These are phyloP conservation scores for Pythium pyrilobum DNA, from an alignment of 352 stramenopile genomes.

Conservation along the genomic window DNA sequence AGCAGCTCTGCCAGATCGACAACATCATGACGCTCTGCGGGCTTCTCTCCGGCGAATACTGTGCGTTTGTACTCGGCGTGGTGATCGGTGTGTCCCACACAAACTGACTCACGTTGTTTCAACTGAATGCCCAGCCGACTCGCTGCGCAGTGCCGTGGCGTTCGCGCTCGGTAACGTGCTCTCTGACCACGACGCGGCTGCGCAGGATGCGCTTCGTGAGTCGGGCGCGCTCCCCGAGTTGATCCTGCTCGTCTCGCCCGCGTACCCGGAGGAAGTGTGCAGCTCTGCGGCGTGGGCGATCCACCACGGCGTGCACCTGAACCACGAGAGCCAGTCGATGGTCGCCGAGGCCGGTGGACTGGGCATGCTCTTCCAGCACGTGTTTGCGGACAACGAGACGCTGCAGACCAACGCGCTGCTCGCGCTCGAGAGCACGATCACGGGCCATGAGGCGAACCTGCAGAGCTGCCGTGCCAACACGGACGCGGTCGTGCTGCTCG, in stretches of 20 bases:
- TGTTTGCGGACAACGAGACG: conserved; percentile 27
- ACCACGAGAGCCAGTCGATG: conserved; percentile 55
- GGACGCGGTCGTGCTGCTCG: conserved; percentile 28
- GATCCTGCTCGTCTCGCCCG: conserved; percentile 54
- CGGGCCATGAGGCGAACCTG: conserved; percentile 43
- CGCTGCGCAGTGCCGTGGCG: conserved; percentile 44
- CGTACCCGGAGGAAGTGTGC: conserved; percentile 60
- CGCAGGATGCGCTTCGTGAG: conserved; percentile 54
- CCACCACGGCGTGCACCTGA: conserved; percentile 59
- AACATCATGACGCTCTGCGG: conserved; percentile 36
- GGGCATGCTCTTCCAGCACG: conserved; percentile 48
- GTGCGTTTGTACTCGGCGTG: too few species aligned
- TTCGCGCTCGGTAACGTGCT: conserved; percentile 70
- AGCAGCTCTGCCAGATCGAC: conserved; percentile 43
- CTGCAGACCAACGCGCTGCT: conserved; percentile 70
- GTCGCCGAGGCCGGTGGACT: conserved; percentile 55
- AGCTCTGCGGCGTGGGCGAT: conserved; percentile 73
- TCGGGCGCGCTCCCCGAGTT: conserved; percentile 49
- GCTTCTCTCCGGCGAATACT: conserved; percentile 44
- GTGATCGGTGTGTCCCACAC: too few species aligned
- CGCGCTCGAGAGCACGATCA: conserved; percentile 50
- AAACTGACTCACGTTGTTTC: too few species aligned
- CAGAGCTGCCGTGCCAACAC: conserved; percentile 38
- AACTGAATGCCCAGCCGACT: conserved; percentile 25
- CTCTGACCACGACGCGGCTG: conserved; percentile 44